These are phyloP conservation scores for Canna indica DNA, from an alignment of 176 grass and related monocot genomes.

Conservation along the genomic window DNA sequence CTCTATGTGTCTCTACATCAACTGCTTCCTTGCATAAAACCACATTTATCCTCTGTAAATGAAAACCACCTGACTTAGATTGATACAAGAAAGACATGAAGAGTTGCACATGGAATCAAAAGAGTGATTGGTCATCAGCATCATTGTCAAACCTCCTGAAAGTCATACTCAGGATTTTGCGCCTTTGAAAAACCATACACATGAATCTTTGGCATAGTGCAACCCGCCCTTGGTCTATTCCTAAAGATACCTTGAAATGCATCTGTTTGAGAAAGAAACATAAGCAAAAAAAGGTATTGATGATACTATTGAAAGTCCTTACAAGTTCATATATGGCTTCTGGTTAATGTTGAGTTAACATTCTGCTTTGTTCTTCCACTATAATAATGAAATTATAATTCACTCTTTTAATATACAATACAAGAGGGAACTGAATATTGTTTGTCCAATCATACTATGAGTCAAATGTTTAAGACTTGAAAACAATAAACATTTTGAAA, in stretches of 20 bases:
- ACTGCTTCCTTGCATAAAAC: constrained; percentile 36
- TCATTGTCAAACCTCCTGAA: constrained; percentile 45
- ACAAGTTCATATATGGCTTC: background rate
- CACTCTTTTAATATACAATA: background rate
- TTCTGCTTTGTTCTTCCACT: no score
- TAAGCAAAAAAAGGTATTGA: background rate
- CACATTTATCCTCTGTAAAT: constrained; percentile 76
- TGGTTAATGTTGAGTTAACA: background rate
- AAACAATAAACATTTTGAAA: background rate
- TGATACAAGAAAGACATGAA: constrained; percentile 4
- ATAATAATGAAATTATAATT: background rate
- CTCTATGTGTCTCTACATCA: constrained; percentile 53
- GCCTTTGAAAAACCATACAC: constrained; percentile 93
- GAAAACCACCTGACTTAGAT: constrained; percentile 1
- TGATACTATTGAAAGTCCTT: background rate
- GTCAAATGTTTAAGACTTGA: background rate
- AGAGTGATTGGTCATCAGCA: background rate
- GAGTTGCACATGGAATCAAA: background rate
- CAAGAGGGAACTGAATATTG: background rate
- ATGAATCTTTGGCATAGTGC: constrained; percentile 64
- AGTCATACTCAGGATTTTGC: constrained; percentile 65
- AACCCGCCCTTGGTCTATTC: constrained; percentile 20
- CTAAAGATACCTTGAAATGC: constrained; percentile 58
- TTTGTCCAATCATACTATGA: no score
- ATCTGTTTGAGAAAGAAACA: constrained; percentile 35